Evolutionary conservation across 768 basidiomycete genomes (phyloP), one percentile per base, ranked within the genome.

Genomic region (Suillus ampliporus): DNA sequence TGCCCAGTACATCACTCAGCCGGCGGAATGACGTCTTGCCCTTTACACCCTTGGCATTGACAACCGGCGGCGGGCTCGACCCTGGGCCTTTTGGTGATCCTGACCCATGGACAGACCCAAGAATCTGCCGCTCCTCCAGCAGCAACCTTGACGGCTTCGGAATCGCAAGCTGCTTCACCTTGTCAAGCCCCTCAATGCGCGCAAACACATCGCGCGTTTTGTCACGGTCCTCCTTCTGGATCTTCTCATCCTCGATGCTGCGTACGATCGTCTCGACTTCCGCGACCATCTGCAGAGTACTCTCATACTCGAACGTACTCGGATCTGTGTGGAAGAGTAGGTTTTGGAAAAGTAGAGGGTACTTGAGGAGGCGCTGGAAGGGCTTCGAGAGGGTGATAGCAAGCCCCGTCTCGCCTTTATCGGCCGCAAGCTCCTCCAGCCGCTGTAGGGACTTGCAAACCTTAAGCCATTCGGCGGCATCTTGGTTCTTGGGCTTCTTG

Each of bases 171-270:
- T 96, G 95, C 74, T 90, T 89, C 74, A 94, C 95, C 73, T 92
- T 94, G 74, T 98, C 95, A 54, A 99, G 77, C 2, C 97, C 97
- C 63, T 99, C 97, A 35, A 99, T 98, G 9, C 97, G 88, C 5
- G 96, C 97, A 68, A 97, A 92, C 2, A 94, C 90, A 74, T 99
- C 97, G 15, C 97, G 83, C 4, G 96, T 97, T 80, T 91, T 92
- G 77, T 97, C 94, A 37, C 97, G 88, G 73, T 97, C 95, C 72
- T 99, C 97, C 76, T 94, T 94, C 73, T 92, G 91, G 60, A 95
- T 92, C 82, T 99, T 99, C 80, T 99, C 95, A 69, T 98, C 97
- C 75, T 99, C 97, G 61, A 99, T 98, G 64, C 92, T 93, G 50
- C 97, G 85, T 53, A 99, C 97, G 69, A 99, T 97, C 21, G 85